phyloP scores from a whole-genome alignment of 2,329 filamentous ascomycete genomes.

The Aspergillus calidoustus region DNA sequence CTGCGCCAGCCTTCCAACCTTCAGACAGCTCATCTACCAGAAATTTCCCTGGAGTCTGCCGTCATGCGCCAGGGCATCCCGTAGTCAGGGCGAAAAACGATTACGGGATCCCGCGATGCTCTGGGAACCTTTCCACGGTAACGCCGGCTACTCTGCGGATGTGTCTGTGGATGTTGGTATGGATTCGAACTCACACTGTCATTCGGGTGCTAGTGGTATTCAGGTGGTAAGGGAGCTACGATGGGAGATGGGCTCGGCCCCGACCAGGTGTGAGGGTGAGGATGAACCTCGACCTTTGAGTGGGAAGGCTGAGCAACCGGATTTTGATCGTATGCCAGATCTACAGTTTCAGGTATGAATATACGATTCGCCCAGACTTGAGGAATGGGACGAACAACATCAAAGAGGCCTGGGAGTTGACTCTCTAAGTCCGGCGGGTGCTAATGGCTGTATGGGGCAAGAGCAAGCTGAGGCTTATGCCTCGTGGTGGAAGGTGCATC shows the following conservation, averaged over 20 bases:
- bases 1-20: slow-evolving; percentile 35
- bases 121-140: slow-evolving; percentile 19
- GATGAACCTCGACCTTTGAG: background rate
- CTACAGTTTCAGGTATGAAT: background rate
- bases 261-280: background rate
- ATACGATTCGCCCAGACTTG: background rate
- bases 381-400: background rate
- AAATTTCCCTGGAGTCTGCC: slow-evolving; percentile 31
- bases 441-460: background rate
- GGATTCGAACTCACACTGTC: background rate
- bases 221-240: slow-evolving; percentile 35
- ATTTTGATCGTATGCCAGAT: background rate
- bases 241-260: slow-evolving; percentile 24
- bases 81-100: slow-evolving; percentile 20
- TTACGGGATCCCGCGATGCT: slow-evolving; percentile 1
- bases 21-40: slow-evolving; percentile 33
- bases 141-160: slow-evolving; percentile 25
- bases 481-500: background rate
- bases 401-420: background rate
- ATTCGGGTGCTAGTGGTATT: slow-evolving; percentile 27
- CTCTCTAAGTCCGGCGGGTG: no score
- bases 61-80: slow-evolving; percentile 21
- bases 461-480: background rate
- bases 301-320: background rate
- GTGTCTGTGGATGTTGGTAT: slow-evolving; percentile 16